Base-by-base conservation (phyloP, 2,329 filamentous ascomycete species). In the Cylindrodendrum hubeiense region DNA sequence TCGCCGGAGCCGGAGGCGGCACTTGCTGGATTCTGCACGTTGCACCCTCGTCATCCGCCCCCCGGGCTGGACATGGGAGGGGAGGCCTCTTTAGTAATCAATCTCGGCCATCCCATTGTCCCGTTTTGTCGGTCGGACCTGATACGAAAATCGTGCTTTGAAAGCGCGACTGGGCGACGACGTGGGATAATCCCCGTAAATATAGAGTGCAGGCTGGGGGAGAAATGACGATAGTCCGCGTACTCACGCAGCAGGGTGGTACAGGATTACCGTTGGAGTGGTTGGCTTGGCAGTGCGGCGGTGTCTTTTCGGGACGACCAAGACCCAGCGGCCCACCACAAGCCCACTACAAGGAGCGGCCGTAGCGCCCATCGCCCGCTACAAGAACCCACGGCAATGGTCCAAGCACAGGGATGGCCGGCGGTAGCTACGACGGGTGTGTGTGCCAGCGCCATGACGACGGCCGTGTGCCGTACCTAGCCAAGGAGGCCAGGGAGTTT, bases 201-300 rank as follows among this genome's bases (percentile, higher is more conserved):
- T 28, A 15, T 9, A 22, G 39, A 43, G 21, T 10, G 2, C 22
- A n/a, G 15, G 28, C 44, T n/a, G n/a, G n/a, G n/a, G n/a, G 24
- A 47, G 17, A 26, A 28, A 47, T 47, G 44, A 47, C 44, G 44
- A 47, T 26, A 13, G 44, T 30, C 7, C 41, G 19, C 19, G 41
- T 44, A 24, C 37, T 39, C n/a, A 17, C 17, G 34, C 10, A 5
- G 34, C 13, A n/a, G 34, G 15, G 37, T 39, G 8, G 41, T 22
- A 22, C 41, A 63, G 47, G 53, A 63, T 53, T 63, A 58, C 60
- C 60, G 60, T 63, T 63, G 60, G 54, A 58, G 49, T 58, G 52
- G 53, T 41, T 47, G 46, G 51, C 60, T 63, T 63, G 60, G 60
- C 53, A 47, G 39, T 53, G 54, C 60, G 60, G 54, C 60, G 46